Conservation (phyloP, 768 basidiomycete genomes). For the Pholiota microspora region DNA sequence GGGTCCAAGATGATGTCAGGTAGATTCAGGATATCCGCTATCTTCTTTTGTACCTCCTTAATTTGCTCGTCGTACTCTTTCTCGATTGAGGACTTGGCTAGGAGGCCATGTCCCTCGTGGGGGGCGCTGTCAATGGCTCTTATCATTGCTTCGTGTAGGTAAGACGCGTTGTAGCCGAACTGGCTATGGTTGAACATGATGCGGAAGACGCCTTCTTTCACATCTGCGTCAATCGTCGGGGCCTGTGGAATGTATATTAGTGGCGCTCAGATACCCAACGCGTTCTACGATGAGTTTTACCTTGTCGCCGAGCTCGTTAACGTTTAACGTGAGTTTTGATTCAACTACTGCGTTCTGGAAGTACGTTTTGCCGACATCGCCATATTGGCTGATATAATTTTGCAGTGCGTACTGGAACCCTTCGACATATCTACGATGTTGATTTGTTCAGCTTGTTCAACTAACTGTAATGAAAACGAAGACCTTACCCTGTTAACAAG, state of each 20-base stretch:
- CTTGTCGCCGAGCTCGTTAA: constrained; percentile 29
- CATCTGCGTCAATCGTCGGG: constrained; percentile 28
- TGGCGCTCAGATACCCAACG: neutral
- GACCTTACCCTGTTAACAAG: constrained; percentile 10
- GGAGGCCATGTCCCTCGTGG: constrained; percentile 30
- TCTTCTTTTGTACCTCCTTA: constrained; percentile 25
- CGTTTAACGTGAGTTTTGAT: constrained; percentile 31
- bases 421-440: constrained; percentile 31
- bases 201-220: constrained; percentile 38
- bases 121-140: constrained; percentile 32
- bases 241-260: constrained; percentile 18
- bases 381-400: constrained; percentile 28
- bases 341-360: constrained; percentile 37
- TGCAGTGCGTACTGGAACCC: constrained; percentile 32
- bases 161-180: constrained; percentile 31
- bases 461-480: neutral
- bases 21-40: constrained; percentile 27
- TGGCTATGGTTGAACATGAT: constrained; percentile 33
- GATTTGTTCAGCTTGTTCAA: neutral
- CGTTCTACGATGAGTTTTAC: constrained; percentile 2
- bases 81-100: constrained; percentile 33
- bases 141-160: constrained; percentile 23
- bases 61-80: constrained; percentile 28
- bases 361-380: constrained; percentile 33
- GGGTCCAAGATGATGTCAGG: constrained; percentile 34